These are phyloP conservation scores for Colletotrichum gigasporum DNA, from an alignment of 2,329 filamentous ascomycete species.

Conservation along the genomic window DNA sequence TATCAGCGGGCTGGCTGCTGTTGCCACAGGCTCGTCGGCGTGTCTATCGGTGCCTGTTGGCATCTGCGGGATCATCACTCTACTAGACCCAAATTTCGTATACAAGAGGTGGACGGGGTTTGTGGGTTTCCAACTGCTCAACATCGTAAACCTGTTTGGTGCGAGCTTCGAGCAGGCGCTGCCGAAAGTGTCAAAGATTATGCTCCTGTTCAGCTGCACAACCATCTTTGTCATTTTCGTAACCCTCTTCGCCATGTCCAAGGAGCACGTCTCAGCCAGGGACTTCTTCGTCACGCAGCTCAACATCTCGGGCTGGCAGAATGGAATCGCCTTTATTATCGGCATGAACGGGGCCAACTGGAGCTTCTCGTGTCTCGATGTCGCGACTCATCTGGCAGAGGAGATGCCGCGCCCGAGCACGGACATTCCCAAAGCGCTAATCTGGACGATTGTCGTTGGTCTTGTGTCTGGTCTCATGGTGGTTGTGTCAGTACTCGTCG, in stretches of 20 bases:
- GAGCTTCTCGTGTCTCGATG: slow-evolving; percentile 42
- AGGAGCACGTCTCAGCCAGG: slow-evolving; percentile 27
- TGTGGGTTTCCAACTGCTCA: slow-evolving; percentile 38
- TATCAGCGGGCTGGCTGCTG: slow-evolving; percentile 39
- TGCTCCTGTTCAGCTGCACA: slow-evolving; percentile 38
- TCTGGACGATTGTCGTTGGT: slow-evolving; percentile 38
- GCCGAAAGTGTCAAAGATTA: slow-evolving; percentile 37
- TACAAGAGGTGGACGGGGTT: slow-evolving; percentile 40
- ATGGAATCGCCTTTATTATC: slow-evolving; percentile 41
- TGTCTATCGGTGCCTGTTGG: slow-evolving; percentile 37
- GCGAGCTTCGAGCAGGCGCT: slow-evolving; percentile 37
- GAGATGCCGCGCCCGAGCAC: slow-evolving; percentile 39
- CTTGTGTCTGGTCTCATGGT: slow-evolving; percentile 35
- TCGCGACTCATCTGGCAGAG: slow-evolving; percentile 39
- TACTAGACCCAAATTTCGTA: slow-evolving; percentile 36
- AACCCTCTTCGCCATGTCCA: slow-evolving; percentile 38
- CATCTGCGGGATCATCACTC: slow-evolving; percentile 34
- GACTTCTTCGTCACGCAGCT: slow-evolving; percentile 35
- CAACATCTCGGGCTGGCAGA: slow-evolving; percentile 38
- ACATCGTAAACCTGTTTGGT: slow-evolving; percentile 33
- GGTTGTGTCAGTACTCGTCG: slow-evolving; percentile 34
- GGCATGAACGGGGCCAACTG: slow-evolving; percentile 41
- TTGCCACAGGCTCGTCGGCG: slow-evolving; percentile 36
- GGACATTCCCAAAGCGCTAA: slow-evolving; percentile 36
- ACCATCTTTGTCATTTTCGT: slow-evolving; percentile 37